These are phyloP conservation scores for Apiospora sp. DNA, from an alignment of 2,329 filamentous ascomycete genomes.

Conservation along the genomic window DNA sequence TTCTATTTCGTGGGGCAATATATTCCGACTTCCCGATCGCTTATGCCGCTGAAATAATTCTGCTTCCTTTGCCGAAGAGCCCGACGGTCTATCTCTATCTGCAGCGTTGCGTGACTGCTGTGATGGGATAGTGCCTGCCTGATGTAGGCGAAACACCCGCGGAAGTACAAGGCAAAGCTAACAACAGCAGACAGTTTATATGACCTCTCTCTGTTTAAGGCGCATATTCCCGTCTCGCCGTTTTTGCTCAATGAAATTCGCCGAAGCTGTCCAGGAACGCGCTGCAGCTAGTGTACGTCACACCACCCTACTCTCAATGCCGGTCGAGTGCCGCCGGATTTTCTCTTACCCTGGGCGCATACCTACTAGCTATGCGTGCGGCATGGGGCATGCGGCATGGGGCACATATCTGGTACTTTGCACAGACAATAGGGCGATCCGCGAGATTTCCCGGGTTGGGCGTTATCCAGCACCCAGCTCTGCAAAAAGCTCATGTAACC, in stretches of 20 bases:
- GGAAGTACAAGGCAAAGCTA: neutral
- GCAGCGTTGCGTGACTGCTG: neutral
- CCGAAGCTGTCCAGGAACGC: neutral
- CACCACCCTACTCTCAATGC: neutral
- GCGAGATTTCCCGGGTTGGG: neutral
- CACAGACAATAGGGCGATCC: neutral
- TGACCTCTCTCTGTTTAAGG: neutral
- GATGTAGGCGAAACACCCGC: neutral
- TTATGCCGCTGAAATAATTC: slow-evolving; percentile 12
- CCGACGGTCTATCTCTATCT: neutral
- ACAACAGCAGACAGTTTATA: neutral
- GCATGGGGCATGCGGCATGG: slow-evolving; percentile 14
- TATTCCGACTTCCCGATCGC: slow-evolving; percentile 7
- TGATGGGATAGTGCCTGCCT: neutral
- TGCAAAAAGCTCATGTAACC: neutral
- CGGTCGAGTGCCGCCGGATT: neutral
- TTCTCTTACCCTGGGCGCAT: neutral
- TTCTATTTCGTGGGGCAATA: neutral
- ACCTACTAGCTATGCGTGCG: neutral
- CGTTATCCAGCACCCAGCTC: neutral
- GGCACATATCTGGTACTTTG: neutral
- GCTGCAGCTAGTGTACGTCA: neutral
- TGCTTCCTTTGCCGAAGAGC: neutral
- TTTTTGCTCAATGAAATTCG: neutral
- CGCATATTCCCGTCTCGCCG: neutral